Conservation (phyloP, 148 eudicot genomes). For the Suaeda aralocaspica region DNA sequence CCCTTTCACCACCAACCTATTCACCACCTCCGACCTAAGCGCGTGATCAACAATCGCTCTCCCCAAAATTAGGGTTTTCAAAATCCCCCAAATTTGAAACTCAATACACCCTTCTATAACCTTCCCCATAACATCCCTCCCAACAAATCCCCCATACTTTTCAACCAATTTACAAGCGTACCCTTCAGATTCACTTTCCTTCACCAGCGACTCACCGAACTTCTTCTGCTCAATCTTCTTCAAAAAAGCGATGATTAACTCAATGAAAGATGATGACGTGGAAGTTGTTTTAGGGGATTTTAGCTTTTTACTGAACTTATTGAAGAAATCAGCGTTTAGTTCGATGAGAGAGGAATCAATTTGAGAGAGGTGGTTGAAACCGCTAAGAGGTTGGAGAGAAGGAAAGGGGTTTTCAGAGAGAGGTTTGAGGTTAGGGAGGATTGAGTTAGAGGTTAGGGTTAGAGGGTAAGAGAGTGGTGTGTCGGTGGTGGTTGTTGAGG, state of each 20-base stretch:
- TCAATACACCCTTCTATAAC: constrained; percentile 55
- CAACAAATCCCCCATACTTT: constrained; percentile 54
- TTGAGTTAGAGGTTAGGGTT: constrained; percentile 38
- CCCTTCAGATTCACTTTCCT: constrained; percentile 21
- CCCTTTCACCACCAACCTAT: constrained; percentile 37
- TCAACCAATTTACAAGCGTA: constrained; percentile 33
- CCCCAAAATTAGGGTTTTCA: constrained; percentile 44
- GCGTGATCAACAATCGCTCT: constrained; percentile 45
- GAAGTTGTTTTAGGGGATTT: constrained; percentile 19
- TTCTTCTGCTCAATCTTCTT: constrained; percentile 22
- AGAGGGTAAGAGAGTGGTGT: constrained; percentile 43
- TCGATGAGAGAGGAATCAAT: constrained; percentile 31
- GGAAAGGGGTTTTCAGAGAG: constrained; percentile 22
- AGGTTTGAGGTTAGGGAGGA: constrained; percentile 40
- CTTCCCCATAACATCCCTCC: constrained; percentile 54
- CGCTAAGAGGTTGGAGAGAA: constrained; percentile 43
- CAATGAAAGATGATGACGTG: constrained; percentile 26
- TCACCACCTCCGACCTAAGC: constrained; percentile 35
- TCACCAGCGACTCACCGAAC: constrained; percentile 22
- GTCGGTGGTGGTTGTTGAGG: constrained; percentile 29
- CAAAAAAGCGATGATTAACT: constrained; percentile 33
- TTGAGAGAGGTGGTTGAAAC: constrained; percentile 51
- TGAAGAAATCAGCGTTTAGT: constrained; percentile 13
- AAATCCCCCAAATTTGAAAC: constrained; percentile 48
- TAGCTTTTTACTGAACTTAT: background rate